Percentiles rank a stretch among this genome's conserved stretches.
Conservation (phyloP, 352 stramenopile species). For the Phytophthora macrochlamydospora region DNA sequence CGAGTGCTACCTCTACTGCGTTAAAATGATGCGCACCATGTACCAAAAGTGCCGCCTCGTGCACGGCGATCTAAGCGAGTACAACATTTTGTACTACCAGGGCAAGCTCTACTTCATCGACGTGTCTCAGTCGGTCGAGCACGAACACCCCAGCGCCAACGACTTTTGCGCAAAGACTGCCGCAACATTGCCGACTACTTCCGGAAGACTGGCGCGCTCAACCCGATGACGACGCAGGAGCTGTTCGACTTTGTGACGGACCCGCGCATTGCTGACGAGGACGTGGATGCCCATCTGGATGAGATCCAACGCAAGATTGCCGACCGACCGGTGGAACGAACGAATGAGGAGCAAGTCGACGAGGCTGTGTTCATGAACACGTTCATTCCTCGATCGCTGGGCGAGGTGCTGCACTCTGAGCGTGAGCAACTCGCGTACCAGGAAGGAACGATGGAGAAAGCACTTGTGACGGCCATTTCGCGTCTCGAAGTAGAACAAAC, state of each 20-base stretch:
- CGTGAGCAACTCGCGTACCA: conserved; percentile 86
- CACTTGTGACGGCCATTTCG: conserved; percentile 79
- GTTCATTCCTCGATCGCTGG: conserved; percentile 95
- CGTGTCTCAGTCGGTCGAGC: conserved; percentile 98
- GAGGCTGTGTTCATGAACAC: conserved; percentile 95
- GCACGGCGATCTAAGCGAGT: conserved; percentile 99
- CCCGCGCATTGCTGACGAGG: conserved; percentile 64
- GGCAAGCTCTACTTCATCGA: conserved; percentile 98
- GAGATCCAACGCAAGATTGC: conserved; percentile 89
- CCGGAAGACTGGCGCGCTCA: conserved; percentile 86
- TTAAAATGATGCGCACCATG: conserved; percentile 97
- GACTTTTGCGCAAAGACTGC: conserved; percentile 99
- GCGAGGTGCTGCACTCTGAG: conserved; percentile 92
- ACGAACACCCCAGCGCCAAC: conserved; percentile 96
- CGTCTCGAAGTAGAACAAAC: conserved; percentile 62
- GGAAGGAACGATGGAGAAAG: conserved; percentile 86
- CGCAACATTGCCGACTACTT: conserved; percentile 98
- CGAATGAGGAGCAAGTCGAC: conserved; percentile 88
- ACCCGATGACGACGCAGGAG: conserved; percentile 94
- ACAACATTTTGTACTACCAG: conserved; percentile 99
- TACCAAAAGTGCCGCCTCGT: conserved; percentile 97
- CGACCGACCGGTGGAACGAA: conserved; percentile 56
- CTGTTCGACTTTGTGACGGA: conserved; percentile 97
- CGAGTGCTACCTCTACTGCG: conserved; percentile 95
- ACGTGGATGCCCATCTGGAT: conserved; percentile 89